A percentile compares a stretch with the other conserved stretches of the same genome.
These are phyloP conservation scores for Vitis amurensis DNA, from an alignment of 164 flowering plant genomes.

Conservation along the genomic window DNA sequence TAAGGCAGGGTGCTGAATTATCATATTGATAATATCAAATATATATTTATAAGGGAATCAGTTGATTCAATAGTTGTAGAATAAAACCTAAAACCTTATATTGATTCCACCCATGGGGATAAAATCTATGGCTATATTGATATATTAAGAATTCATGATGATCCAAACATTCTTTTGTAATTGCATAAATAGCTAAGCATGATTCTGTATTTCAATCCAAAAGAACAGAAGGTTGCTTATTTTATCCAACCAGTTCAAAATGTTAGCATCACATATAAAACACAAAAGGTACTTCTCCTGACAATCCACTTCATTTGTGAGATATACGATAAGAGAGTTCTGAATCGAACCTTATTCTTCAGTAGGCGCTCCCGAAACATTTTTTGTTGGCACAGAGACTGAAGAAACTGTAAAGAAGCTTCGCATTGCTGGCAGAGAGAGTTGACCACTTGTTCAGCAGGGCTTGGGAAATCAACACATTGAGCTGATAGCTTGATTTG, in stretches of 20 bases:
- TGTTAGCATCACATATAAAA: background rate
- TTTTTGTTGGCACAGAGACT: conserved; percentile 79
- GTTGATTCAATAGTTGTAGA: background rate
- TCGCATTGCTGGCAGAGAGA: conserved; percentile 84
- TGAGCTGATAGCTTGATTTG: conserved; percentile 49
- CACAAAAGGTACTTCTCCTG: background rate
- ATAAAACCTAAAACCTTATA: background rate
- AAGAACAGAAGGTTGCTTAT: background rate
- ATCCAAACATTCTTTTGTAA: background rate
- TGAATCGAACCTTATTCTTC: conserved; percentile 66
- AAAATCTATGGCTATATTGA: background rate
- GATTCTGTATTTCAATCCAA: background rate
- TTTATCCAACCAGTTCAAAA: background rate
- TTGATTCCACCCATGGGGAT: background rate
- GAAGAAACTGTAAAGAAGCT: conserved; percentile 85
- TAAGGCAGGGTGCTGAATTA: background rate
- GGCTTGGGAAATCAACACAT: conserved; percentile 27
- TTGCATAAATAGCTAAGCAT: background rate
- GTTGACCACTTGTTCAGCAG: conserved; percentile 43
- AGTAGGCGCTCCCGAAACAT: conserved; percentile 80
- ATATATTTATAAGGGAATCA: background rate
- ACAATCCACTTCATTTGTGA: background rate
- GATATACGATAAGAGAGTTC: background rate
- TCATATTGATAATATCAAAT: background rate
- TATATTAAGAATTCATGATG: background rate